phyloP scores from a whole-genome alignment of 805 yeast species.

The Kluyveromyces starmeri region DNA sequence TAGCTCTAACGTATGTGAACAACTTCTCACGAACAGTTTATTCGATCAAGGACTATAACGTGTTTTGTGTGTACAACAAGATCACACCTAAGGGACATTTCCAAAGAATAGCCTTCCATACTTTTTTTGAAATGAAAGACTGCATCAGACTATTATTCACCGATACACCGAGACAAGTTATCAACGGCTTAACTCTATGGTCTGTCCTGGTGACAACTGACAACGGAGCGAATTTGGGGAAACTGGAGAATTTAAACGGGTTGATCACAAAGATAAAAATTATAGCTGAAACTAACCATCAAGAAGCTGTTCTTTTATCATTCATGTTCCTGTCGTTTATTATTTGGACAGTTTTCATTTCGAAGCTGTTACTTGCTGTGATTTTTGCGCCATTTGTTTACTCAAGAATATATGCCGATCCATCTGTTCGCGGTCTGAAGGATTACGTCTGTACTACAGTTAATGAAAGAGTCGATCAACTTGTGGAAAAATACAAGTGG shows the following conservation, averaged over 20 bases:
- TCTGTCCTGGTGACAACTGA: slow-evolving; percentile 35
- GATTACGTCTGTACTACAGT: slow-evolving; percentile 55
- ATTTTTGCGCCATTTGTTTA: slow-evolving; percentile 43
- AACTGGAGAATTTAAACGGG: slow-evolving; percentile 22
- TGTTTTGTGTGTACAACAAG: slow-evolving; percentile 63
- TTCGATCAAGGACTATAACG: slow-evolving; percentile 49
- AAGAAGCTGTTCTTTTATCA: slow-evolving; percentile 63
- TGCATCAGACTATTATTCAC: slow-evolving; percentile 59
- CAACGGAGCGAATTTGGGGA: slow-evolving; percentile 24
- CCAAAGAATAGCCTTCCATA: slow-evolving; percentile 60
- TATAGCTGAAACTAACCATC: slow-evolving; percentile 52
- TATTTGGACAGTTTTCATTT: slow-evolving; percentile 63
- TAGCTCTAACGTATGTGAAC: slow-evolving; percentile 64
- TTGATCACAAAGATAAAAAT: slow-evolving; percentile 38
- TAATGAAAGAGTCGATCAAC: slow-evolving; percentile 44
- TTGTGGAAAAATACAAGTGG: slow-evolving; percentile 24
- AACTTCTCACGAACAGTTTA: slow-evolving; percentile 50
- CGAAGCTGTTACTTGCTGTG: slow-evolving; percentile 47
- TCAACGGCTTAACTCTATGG: slow-evolving; percentile 66
- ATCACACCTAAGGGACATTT: slow-evolving; percentile 56
- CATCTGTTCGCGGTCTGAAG: slow-evolving; percentile 38
- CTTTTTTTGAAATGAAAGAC: slow-evolving; percentile 56
- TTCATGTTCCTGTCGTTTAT: slow-evolving; percentile 68
- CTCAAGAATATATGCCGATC: slow-evolving; percentile 33
- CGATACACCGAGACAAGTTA: slow-evolving; percentile 80